Conservation (phyloP, 169 alveolate genomes). For the Plasmodium ovale region DNA sequence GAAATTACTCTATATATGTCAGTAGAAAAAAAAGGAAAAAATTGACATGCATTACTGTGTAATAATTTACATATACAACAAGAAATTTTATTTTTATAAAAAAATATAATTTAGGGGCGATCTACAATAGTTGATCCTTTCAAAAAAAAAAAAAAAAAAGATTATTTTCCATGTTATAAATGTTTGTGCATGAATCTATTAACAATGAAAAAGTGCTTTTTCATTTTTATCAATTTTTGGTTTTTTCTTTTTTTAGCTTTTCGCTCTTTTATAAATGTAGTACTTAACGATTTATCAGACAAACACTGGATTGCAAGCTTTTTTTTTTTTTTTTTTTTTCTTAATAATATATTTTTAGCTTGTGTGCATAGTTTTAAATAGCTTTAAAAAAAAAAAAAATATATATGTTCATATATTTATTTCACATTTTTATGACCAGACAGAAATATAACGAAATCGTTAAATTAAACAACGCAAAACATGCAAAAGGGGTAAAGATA, state of each 20-base stretch:
- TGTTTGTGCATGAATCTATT: neutral
- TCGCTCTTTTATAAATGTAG: neutral
- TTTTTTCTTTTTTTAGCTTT: conserved; percentile 42
- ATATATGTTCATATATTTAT: conserved; percentile 26
- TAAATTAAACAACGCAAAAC: neutral
- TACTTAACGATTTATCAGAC: conserved; percentile 10
- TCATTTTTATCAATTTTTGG: conserved; percentile 13
- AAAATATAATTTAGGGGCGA: neutral
- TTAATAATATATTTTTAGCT: conserved; percentile 7
- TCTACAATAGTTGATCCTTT: conserved; percentile 21
- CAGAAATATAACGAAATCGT: neutral
- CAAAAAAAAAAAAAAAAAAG: conserved; percentile 17
- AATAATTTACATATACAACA: conserved; percentile 5
- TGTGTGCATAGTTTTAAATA: conserved; percentile 35
- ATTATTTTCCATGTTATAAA: neutral
- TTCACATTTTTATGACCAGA: conserved; percentile 5
- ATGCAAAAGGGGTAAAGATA: conserved; percentile 7
- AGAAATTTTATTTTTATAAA: neutral
- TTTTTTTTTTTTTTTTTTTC: conserved; percentile 32
- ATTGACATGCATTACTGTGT: too few relatives aligned
- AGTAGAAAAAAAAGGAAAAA: conserved; percentile 31
- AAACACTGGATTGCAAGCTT: conserved; percentile 15
- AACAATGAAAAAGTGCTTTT: neutral
- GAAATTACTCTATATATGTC: neutral
- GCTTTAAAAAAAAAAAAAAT: conserved; percentile 36